phyloP scores from a whole-genome alignment of 257 asterid species.

The Przewalskia tangutica region DNA sequence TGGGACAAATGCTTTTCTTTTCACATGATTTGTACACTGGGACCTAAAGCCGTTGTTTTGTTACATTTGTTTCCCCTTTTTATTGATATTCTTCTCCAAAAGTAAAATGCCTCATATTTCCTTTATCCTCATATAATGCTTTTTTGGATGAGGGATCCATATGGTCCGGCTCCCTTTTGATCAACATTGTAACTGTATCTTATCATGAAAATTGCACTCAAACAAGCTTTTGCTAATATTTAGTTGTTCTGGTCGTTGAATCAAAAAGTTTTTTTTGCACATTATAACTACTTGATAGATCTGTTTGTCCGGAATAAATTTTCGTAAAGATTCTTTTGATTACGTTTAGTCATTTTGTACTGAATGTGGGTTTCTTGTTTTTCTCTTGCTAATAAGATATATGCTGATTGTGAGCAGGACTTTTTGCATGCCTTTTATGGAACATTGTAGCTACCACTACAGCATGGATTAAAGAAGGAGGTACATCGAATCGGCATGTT shows the following conservation, averaged over 20 bases:
- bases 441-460: conserved; percentile 75
- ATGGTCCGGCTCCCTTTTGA: neutral
- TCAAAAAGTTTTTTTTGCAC: neutral
- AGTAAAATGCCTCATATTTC: neutral
- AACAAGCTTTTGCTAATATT: neutral
- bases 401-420: conserved; percentile 44
- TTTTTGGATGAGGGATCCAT: neutral
- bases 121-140: neutral
- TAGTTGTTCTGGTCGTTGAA: neutral
- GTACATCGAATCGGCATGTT: conserved; percentile 21
- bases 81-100: neutral
- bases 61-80: neutral
- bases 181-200: neutral
- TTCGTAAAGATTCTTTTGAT: neutral
- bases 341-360: neutral
- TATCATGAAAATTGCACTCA: neutral
- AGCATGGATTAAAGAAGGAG: conserved; percentile 89
- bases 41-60: neutral
- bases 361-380: neutral
- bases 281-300: neutral
- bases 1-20: neutral
- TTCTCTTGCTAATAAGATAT: neutral
- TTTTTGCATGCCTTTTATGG: conserved; percentile 64
- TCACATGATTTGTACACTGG: neutral
- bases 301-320: neutral